A percentile compares a stretch with the other conserved stretches of the same genome.
These are phyloP conservation scores for Penicillium capsulatum DNA, from an alignment of 2,329 filamentous ascomycete species.

Conservation along the genomic window DNA sequence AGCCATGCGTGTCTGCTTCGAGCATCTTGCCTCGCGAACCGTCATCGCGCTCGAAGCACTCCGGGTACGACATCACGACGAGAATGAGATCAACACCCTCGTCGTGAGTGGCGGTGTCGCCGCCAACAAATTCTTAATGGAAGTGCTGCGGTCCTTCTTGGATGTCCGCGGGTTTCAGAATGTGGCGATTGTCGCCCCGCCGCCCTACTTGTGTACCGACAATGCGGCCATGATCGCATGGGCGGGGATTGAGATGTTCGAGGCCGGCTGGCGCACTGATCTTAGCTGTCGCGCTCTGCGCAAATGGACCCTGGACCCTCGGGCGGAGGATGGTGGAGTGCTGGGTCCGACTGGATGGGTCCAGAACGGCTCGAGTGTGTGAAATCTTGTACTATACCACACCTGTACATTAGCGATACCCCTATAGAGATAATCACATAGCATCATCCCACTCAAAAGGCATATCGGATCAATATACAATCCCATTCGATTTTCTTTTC, in stretches of 20 bases:
- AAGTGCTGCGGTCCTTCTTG: conserved; percentile 60
- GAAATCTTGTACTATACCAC: conserved; percentile 1
- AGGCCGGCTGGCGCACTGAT: conserved; percentile 65
- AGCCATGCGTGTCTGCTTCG: conserved; percentile 76
- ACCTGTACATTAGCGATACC: conserved; percentile 16
- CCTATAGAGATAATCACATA: neutral
- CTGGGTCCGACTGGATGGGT: conserved; percentile 57
- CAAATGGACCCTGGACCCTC: conserved; percentile 71
- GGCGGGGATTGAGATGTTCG: conserved; percentile 88
- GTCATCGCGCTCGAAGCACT: conserved; percentile 60
- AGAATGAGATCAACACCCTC: conserved; percentile 53
- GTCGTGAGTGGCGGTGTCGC: conserved; percentile 90
- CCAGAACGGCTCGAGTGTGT: conserved; percentile 31
- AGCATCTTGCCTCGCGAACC: conserved; percentile 75
- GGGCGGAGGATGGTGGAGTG: conserved; percentile 60
- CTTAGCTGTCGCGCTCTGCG: conserved; percentile 57
- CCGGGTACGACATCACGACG: conserved; percentile 12
- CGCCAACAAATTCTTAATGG: conserved; percentile 72
- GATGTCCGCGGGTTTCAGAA: conserved; percentile 61
- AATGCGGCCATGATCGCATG: conserved; percentile 98
- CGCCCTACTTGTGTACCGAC: conserved; percentile 75
- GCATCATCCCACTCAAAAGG: neutral
- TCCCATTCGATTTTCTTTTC: conserved; percentile 3
- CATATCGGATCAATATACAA: conserved; percentile 4
- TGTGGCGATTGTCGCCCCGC: conserved; percentile 68